Evolutionary conservation across 345 rosid genomes (phyloP).

Genomic region (Populus nigra): DNA sequence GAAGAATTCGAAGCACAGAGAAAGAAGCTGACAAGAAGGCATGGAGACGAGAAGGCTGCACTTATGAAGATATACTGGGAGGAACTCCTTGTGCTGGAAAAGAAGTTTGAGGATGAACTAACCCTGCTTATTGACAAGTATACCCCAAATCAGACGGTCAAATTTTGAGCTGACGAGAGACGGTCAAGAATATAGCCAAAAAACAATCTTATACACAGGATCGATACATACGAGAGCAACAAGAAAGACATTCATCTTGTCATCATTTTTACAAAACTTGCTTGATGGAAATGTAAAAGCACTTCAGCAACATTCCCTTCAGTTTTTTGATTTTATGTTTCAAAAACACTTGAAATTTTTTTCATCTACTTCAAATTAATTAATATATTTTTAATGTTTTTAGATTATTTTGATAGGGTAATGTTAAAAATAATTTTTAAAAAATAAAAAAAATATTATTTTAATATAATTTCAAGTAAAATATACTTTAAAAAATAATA

Average conservation of each 20-base stretch:
- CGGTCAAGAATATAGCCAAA: neutral
- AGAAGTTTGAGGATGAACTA: constrained; percentile 6
- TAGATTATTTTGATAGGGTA: too few relatives aligned
- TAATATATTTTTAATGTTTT: too few relatives aligned
- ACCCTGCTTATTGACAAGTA: constrained; percentile 8
- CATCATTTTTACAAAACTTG: neutral
- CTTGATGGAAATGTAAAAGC: too few relatives aligned
- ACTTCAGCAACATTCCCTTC: too few relatives aligned
- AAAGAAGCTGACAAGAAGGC: constrained; percentile 1
- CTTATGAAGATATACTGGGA: constrained; percentile 6
- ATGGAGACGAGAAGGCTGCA: constrained; percentile 6
- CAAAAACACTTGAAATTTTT: too few relatives aligned
- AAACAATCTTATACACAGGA: neutral
- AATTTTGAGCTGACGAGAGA: neutral
- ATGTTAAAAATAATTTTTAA: too few relatives aligned
- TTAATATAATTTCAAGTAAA: too few relatives aligned
- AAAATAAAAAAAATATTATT: too few relatives aligned
- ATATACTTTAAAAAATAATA: too few relatives aligned
- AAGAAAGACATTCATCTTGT: neutral
- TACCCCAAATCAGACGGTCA: neutral
- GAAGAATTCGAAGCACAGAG: constrained; percentile 12
- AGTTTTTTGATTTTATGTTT: too few relatives aligned
- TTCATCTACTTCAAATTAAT: too few relatives aligned
- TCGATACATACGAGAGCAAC: neutral
- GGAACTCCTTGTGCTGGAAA: constrained; percentile 12